These are phyloP conservation scores for Diaporthe destruens DNA, from an alignment of 2,329 filamentous ascomycete species.

Conservation along the genomic window DNA sequence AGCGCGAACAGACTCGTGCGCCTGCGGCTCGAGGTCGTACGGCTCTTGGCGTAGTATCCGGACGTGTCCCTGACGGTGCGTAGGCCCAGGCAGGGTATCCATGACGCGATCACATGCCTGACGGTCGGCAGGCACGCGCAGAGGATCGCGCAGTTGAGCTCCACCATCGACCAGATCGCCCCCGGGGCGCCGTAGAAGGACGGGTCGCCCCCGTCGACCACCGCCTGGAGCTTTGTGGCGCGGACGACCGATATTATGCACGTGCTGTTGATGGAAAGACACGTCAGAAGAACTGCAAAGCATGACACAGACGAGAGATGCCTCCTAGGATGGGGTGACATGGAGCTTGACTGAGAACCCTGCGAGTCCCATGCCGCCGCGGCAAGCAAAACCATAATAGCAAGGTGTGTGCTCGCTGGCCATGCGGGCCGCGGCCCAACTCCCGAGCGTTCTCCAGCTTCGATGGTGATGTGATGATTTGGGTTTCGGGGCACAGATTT, in stretches of 20 bases:
- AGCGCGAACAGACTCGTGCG: conserved; percentile 11
- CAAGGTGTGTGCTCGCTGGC: not conserved
- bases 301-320: not conserved
- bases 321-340: not conserved
- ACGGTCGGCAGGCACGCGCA: conserved; percentile 56
- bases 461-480: not conserved
- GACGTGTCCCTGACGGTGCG: conserved; percentile 13
- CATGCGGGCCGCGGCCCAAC: not conserved
- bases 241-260: conserved; percentile 51
- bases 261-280: conserved; percentile 42
- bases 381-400: not conserved
- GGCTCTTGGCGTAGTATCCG: conserved; percentile 5
- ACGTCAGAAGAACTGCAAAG: conserved; percentile 2
- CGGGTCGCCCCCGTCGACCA: conserved; percentile 47
- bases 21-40: not conserved
- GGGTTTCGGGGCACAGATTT: not conserved
- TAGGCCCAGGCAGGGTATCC: conserved; percentile 42
- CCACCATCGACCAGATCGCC: conserved; percentile 55
- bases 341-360: conserved; percentile 16
- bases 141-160: conserved; percentile 55
- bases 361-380: not conserved
- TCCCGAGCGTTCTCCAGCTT: not conserved
- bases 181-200: conserved; percentile 52
- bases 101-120: conserved; percentile 47
- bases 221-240: conserved; percentile 48